These are phyloP conservation scores for Wickerhamomyces rabaulensis DNA, from an alignment of 805 yeast species.

Conservation along the genomic window DNA sequence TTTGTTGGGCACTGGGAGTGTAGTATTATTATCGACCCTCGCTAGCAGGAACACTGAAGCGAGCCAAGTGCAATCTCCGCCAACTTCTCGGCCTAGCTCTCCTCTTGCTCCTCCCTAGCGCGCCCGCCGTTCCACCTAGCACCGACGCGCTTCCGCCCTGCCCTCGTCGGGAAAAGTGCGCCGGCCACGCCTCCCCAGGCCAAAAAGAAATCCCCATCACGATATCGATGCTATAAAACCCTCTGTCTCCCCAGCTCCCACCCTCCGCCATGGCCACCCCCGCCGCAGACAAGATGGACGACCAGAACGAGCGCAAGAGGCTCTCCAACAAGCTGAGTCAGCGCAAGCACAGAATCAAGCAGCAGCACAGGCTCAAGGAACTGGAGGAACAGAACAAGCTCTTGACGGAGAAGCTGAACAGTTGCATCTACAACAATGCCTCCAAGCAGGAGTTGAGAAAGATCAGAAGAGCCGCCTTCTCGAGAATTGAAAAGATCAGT, in stretches of 20 bases:
- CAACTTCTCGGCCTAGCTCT: not conserved
- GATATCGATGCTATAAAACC: too few relatives aligned
- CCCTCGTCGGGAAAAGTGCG: too few relatives aligned
- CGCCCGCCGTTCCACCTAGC: too few relatives aligned
- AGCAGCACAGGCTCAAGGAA: conserved; percentile 10
- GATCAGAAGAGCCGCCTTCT: conserved; percentile 2
- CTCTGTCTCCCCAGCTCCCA: not conserved
- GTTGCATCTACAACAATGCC: conserved; percentile 6
- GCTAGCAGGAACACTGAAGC: too few relatives aligned
- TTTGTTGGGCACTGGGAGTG: too few relatives aligned
- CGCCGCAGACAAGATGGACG: conserved; percentile 2
- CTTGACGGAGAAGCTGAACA: conserved; percentile 5
- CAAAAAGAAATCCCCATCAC: too few relatives aligned
- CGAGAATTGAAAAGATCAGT: conserved; percentile 3
- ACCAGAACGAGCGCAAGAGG: conserved; percentile 6
- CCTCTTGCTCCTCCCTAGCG: too few relatives aligned
- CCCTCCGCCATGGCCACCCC: not conserved
- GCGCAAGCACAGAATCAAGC: conserved; percentile 11
- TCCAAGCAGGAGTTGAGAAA: conserved; percentile 5
- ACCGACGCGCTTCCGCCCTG: too few relatives aligned
- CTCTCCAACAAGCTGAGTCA: conserved; percentile 12
- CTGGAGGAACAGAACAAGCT: conserved; percentile 4
- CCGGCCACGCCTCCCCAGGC: not conserved
- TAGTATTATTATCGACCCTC: too few relatives aligned
- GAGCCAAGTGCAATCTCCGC: too few relatives aligned